Evolutionary conservation across 2,329 filamentous ascomycete species (phyloP).

Genomic region (Aspergillus sp.): DNA sequence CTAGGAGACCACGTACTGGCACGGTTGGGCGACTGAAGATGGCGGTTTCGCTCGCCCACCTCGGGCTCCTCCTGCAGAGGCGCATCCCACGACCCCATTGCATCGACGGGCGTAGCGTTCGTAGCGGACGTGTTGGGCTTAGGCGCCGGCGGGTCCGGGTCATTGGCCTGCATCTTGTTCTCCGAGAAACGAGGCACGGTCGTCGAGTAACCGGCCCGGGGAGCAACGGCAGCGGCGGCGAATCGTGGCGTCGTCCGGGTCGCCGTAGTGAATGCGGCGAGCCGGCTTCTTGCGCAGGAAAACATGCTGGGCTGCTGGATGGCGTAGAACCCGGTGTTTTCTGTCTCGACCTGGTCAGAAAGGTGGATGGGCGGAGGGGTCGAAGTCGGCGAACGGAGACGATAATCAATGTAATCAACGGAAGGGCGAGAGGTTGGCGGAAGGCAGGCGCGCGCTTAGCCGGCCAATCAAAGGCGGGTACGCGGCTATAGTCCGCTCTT

Average conservation of each 20-base stretch:
- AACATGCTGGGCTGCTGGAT: constrained; percentile 31
- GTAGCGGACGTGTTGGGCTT: constrained; percentile 52
- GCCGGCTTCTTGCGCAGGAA: constrained; percentile 36
- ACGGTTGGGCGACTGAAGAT: constrained; percentile 80
- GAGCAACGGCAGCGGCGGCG: constrained; percentile 5
- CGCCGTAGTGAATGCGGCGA: constrained; percentile 36
- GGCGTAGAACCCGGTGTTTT: constrained; percentile 4
- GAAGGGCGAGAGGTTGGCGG: constrained; percentile 27
- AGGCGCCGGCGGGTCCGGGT: constrained; percentile 45
- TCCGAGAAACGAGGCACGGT: constrained; percentile 33
- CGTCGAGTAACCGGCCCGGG: constrained; percentile 37
- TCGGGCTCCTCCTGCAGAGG: constrained; percentile 49
- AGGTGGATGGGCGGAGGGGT: constrained; percentile 5
- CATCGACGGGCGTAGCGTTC: constrained; percentile 48
- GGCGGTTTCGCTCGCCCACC: constrained; percentile 48
- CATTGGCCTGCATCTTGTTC: constrained; percentile 45
- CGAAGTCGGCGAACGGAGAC: constrained; percentile 3
- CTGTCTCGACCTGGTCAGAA: no score
- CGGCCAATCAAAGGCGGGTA: constrained; percentile 18
- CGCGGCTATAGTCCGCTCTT: constrained; percentile 9
- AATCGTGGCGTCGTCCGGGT: constrained; percentile 12
- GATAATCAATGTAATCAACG: neutral
- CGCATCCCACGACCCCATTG: constrained; percentile 43
- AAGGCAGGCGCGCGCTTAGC: constrained; percentile 12
- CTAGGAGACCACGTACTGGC: constrained; percentile 71